phyloP scores from a whole-genome alignment of 163 green algal species.

The Chlamydomonas reinhardtii region DNA sequence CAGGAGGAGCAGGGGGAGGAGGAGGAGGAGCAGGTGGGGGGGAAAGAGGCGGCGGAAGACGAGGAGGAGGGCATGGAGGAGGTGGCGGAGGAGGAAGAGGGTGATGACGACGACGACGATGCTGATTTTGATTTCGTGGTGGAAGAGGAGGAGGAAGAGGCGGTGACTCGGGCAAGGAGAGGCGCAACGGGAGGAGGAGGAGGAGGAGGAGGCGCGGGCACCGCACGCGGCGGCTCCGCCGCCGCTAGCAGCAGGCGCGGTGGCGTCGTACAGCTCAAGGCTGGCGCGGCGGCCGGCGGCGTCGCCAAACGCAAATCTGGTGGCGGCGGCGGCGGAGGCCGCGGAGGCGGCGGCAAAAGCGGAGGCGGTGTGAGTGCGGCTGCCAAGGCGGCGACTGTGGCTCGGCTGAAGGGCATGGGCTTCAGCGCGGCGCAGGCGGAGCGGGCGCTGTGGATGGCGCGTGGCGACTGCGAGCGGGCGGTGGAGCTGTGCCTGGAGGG shows the following conservation, averaged over 20 bases:
- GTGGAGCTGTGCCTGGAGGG: constrained; percentile 50
- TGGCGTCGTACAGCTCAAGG: too few species aligned
- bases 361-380: neutral
- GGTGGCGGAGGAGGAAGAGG: neutral
- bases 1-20: neutral
- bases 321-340: neutral
- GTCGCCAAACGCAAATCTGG: too few species aligned
- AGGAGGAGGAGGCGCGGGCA: neutral
- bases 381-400: constrained; percentile 1
- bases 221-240: neutral
- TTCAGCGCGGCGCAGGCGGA: constrained; percentile 61
- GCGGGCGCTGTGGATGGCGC: constrained; percentile 52
- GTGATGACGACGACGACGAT: neutral
- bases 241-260: neutral
- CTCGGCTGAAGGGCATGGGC: constrained; percentile 58
- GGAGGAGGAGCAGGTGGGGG: neutral
- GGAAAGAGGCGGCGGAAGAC: neutral
- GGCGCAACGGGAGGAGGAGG: neutral
- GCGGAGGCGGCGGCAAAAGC: neutral
- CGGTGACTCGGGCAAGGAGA: neutral
- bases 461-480: constrained; percentile 18
- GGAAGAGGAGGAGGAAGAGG: constrained; percentile 10
- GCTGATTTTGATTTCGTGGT: neutral
- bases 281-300: too few species aligned
- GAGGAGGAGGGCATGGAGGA: neutral